Evolutionary conservation across 345 rosid genomes (phyloP).

Genomic region (Populus nigra): DNA sequence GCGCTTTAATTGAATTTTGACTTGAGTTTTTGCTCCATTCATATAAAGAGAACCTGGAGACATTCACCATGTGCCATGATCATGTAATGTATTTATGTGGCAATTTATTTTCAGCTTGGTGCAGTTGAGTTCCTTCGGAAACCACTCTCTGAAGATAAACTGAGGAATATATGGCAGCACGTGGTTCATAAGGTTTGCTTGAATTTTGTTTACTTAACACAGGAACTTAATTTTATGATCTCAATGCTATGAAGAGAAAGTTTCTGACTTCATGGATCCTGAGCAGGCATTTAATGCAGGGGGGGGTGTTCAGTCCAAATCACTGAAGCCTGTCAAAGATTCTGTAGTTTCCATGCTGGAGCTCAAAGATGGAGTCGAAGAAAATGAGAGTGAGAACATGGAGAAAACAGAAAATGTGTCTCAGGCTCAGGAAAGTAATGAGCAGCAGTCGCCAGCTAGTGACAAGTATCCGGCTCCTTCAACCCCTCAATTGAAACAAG

Average conservation of each 20-base stretch:
- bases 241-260: neutral
- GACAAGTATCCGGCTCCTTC: conserved; percentile 78
- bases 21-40: neutral
- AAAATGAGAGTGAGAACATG: conserved; percentile 16
- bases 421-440: conserved; percentile 29
- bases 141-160: conserved; percentile 77
- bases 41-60: neutral
- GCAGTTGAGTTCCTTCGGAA: conserved; percentile 93
- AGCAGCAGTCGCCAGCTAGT: conserved; percentile 33
- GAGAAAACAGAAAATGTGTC: conserved; percentile 34
- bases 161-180: conserved; percentile 94
- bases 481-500: conserved; percentile 72
- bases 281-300: conserved; percentile 77
- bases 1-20: neutral
- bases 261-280: conserved; percentile 29
- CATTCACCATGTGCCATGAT: neutral
- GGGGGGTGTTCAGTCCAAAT: conserved; percentile 42
- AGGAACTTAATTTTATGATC: neutral
- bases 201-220: conserved; percentile 2
- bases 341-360: conserved; percentile 57
- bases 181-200: conserved; percentile 81
- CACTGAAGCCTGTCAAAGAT: conserved; percentile 74
- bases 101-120: conserved; percentile 66
- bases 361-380: conserved; percentile 38
- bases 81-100: conserved; percentile 18